phyloP scores from a whole-genome alignment of 1,139 yeast species.

The Suhomyces maxii region DNA sequence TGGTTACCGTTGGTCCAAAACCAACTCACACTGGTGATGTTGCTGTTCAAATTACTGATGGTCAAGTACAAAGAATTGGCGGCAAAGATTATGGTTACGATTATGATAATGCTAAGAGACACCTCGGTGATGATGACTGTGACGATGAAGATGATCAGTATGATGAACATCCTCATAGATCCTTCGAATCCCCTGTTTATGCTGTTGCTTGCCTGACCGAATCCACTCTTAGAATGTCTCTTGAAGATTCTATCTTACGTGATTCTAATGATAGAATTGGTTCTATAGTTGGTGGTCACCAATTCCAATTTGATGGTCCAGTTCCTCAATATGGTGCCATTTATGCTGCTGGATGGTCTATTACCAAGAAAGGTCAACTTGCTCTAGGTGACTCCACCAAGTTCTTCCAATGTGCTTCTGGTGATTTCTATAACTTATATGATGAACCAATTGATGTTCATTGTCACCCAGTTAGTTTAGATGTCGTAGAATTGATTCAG shows the following conservation, averaged over 20 bases:
- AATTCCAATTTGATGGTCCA: constrained; percentile 50
- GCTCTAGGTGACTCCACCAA: constrained; percentile 35
- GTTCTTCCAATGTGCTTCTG: constrained; percentile 45
- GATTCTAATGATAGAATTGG: constrained; percentile 42
- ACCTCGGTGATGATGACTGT: no score
- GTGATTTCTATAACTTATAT: constrained; percentile 43
- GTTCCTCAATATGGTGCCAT: constrained; percentile 44
- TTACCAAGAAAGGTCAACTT: constrained; percentile 37
- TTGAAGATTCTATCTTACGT: constrained; percentile 34
- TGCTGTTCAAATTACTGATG: constrained; percentile 31
- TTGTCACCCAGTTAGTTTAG: constrained; percentile 39
- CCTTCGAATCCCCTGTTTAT: constrained; percentile 23
- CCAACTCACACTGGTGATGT: constrained; percentile 24
- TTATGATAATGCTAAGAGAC: no score
- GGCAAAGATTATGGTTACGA: no score
- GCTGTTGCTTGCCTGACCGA: constrained; percentile 37
- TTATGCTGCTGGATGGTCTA: constrained; percentile 46
- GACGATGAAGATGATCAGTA: no score
- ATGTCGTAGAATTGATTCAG: constrained; percentile 37
- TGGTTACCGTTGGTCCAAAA: constrained; percentile 25
- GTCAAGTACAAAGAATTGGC: constrained; percentile 28
- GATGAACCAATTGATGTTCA: constrained; percentile 31
- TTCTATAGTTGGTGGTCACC: constrained; percentile 42
- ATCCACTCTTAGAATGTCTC: constrained; percentile 32
- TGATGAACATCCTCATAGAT: neutral